phyloP scores from a whole-genome alignment of 306 rosid species.

The Cucurbita ficifolia region DNA sequence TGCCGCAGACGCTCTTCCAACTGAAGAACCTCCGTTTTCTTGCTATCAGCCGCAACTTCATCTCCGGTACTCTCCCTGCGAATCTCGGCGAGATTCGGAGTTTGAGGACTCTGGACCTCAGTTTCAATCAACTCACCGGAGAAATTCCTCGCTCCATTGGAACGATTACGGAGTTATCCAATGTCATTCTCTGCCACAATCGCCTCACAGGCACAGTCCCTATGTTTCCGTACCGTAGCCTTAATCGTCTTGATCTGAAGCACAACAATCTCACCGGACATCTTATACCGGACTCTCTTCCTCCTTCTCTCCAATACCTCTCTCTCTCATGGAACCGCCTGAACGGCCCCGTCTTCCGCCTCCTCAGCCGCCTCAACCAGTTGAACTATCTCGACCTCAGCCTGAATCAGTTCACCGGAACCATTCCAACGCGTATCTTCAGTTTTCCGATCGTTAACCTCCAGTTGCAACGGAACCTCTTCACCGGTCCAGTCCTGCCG shows the following conservation, averaged over 20 bases:
- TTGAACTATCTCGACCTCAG: slow-evolving; percentile 74
- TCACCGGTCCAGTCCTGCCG: slow-evolving; percentile 50
- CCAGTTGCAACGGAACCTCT: slow-evolving; percentile 60
- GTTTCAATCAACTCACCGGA: slow-evolving; percentile 74
- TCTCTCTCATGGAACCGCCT: slow-evolving; percentile 70
- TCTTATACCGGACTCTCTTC: slow-evolving; percentile 36
- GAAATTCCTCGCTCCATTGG: slow-evolving; percentile 49
- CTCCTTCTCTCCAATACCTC: slow-evolving; percentile 70
- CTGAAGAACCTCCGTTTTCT: slow-evolving; percentile 60
- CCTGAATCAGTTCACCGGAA: slow-evolving; percentile 58
- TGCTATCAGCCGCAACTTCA: slow-evolving; percentile 73
- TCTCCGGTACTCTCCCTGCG: slow-evolving; percentile 64
- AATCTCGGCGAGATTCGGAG: slow-evolving; percentile 34
- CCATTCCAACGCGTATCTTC: slow-evolving; percentile 56
- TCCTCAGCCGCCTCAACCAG: slow-evolving; percentile 42
- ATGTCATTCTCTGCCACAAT: slow-evolving; percentile 75
- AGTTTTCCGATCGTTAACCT: slow-evolving; percentile 58
- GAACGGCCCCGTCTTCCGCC: slow-evolving; percentile 45
- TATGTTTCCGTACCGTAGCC: slow-evolving; percentile 31
- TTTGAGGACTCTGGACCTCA: slow-evolving; percentile 68
- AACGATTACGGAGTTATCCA: slow-evolving; percentile 46
- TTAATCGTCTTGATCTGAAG: slow-evolving; percentile 69
- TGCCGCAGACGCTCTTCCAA: slow-evolving; percentile 40
- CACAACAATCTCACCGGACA: slow-evolving; percentile 71
- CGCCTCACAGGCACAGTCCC: slow-evolving; percentile 59